phyloP scores from a whole-genome alignment of 2,329 filamentous ascomycete species.

The Botrytis cinerea region DNA sequence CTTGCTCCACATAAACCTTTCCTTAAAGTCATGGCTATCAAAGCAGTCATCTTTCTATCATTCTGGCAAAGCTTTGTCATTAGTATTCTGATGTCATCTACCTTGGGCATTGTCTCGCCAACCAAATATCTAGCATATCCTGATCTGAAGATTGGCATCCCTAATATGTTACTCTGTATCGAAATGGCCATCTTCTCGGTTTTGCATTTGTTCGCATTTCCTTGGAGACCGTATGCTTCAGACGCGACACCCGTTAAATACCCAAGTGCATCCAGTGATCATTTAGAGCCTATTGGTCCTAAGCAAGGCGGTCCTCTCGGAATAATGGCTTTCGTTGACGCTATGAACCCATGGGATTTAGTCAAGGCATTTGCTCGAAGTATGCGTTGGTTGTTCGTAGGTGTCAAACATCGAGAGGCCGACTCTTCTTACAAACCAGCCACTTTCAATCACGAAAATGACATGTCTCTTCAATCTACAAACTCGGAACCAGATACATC shows the following conservation, averaged over 20 bases:
- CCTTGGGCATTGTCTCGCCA: constrained; percentile 45
- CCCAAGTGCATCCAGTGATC: neutral
- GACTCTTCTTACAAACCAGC: constrained; percentile 51
- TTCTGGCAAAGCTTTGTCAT: constrained; percentile 79
- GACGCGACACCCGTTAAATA: constrained; percentile 10
- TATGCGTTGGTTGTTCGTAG: constrained; percentile 74
- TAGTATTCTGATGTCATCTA: constrained; percentile 56
- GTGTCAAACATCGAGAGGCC: constrained; percentile 60
- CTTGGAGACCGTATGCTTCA: constrained; percentile 67
- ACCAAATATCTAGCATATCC: constrained; percentile 60
- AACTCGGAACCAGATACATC: constrained; percentile 23
- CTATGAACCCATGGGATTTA: constrained; percentile 81
- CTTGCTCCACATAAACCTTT: constrained; percentile 71
- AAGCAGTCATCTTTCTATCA: constrained; percentile 86
- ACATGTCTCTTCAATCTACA: constrained; percentile 32
- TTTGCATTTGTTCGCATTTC: constrained; percentile 80
- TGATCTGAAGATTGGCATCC: constrained; percentile 80
- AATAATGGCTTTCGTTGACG: constrained; percentile 65
- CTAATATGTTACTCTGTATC: constrained; percentile 73
- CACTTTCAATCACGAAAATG: constrained; percentile 29
- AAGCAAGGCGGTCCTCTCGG: constrained; percentile 68
- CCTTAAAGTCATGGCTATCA: constrained; percentile 82
- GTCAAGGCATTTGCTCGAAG: constrained; percentile 77
- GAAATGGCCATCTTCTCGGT: constrained; percentile 83
- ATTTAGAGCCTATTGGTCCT: constrained; percentile 46